phyloP scores from a whole-genome alignment of 176 grass and related monocot species.

The Chrysopogon serrulatus region DNA sequence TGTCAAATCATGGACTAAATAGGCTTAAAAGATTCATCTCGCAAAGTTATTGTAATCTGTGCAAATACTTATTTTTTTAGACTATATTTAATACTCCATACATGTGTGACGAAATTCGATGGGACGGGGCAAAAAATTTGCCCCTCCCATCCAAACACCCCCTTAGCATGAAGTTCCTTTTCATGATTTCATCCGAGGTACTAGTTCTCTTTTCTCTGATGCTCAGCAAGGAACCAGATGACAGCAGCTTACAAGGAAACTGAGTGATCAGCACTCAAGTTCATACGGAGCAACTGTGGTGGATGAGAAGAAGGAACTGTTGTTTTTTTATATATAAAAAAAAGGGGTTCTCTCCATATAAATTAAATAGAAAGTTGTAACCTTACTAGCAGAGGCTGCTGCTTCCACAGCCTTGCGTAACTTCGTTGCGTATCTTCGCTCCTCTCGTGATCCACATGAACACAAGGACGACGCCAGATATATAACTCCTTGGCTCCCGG shows the following conservation, averaged over 20 bases:
- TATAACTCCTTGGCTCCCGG: conserved; percentile 50
- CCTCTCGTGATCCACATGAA: conserved; percentile 13
- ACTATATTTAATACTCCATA: no score
- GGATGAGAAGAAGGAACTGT: background rate
- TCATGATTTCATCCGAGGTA: no score
- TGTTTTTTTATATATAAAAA: background rate
- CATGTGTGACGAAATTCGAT: no score
- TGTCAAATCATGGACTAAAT: no score
- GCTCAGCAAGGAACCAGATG: background rate
- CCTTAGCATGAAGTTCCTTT: no score
- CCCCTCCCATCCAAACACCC: no score
- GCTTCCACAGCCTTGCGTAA: conserved; percentile 5
- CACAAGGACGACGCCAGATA: conserved; percentile 17
- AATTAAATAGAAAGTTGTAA: no score
- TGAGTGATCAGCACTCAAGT: background rate
- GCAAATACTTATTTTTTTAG: no score
- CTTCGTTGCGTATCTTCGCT: background rate
- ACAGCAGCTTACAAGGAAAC: background rate
- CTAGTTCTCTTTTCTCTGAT: background rate
- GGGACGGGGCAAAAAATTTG: no score
- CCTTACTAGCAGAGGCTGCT: background rate
- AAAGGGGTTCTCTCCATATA: no score
- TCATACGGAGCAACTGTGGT: background rate
- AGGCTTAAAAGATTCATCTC: no score
- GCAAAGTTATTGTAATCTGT: no score